Evolutionary conservation across 257 asterid genomes (phyloP).

Genomic region (Gynochthodes officinalis): DNA sequence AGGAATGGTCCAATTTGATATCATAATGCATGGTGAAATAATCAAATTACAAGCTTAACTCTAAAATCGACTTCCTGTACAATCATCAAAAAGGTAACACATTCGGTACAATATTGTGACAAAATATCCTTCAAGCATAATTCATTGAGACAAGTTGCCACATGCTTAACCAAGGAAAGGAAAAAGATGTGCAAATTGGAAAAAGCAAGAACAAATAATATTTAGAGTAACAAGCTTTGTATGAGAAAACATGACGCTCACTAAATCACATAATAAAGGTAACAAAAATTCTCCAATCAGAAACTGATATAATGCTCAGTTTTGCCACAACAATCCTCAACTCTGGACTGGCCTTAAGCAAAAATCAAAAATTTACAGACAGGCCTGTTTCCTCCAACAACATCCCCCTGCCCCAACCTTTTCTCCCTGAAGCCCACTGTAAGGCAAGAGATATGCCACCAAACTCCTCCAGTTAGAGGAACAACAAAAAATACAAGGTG

Average conservation of each 20-base stretch:
- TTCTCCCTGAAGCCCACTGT: background rate
- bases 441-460: background rate
- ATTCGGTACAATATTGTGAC: too few species aligned
- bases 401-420: too few species aligned
- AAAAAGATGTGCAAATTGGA: background rate
- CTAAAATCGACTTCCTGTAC: background rate
- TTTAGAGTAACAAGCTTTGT: background rate
- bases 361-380: background rate
- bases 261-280: background rate
- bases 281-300: background rate
- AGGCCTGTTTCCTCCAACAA: background rate
- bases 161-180: background rate
- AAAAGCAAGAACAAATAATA: background rate
- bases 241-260: background rate
- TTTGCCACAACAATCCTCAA: background rate
- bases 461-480: constrained; percentile 2
- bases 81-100: background rate
- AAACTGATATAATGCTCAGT: background rate
- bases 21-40: background rate
- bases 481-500: background rate
- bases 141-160: background rate
- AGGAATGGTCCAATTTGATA: background rate
- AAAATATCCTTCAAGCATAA: background rate
- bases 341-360: background rate
- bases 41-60: background rate